Base-by-base conservation (phyloP, 1,284 basidiomycete species). In the Ustilago cynodontis region DNA sequence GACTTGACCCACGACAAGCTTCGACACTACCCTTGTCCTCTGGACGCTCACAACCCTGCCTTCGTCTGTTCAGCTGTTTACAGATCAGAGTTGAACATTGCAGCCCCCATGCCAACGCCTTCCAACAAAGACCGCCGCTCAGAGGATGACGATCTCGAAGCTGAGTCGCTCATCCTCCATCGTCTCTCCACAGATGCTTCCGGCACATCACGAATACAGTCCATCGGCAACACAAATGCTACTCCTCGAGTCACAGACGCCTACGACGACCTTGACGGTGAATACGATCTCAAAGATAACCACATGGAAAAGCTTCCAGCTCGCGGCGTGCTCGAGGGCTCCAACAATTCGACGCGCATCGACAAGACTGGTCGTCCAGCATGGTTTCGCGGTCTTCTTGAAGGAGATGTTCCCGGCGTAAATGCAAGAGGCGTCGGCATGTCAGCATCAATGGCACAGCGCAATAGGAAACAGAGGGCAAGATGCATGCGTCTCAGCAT, bases 351-450 rank as follows among this genome's bases (percentile, higher is more conserved):
- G 13, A 71, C 69, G 2, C 43, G 61, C 16, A 68, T 80, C 56
- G 80, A 83, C 65, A 83, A 80, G 60, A 79, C 79, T 1, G 81
- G 81, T 2, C 47, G 81, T 39, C 81, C 81, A 11, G 74, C 73
- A 14, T 83, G 81, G 81, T 70, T 83, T 37, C 55, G 69, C 11
- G 59, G 64, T 13, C 29, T 73, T 9, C 59, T 81, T 16, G 49
- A 65, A 10, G 73, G 72, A 31, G 68, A 76, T 35, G 56, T 78
- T 0, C 63, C 70, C 9, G 75, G 75, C 1, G 22, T 77, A n/a
- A 47, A 39, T 31, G 56, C 66, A 2, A 29, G 70, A 43, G 65
- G 66, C 6, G 75, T 59, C 1, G 75, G 75, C 28, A 73, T 77
- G 67, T 62, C 70, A 10, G 71, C 76, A 3, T 49, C 54, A 18